Evolutionary conservation across 2,329 filamentous ascomycete species (phyloP), one percentile per base, ranked within the genome.

Genomic region (Paecilomyces dactylethromorphus): DNA sequence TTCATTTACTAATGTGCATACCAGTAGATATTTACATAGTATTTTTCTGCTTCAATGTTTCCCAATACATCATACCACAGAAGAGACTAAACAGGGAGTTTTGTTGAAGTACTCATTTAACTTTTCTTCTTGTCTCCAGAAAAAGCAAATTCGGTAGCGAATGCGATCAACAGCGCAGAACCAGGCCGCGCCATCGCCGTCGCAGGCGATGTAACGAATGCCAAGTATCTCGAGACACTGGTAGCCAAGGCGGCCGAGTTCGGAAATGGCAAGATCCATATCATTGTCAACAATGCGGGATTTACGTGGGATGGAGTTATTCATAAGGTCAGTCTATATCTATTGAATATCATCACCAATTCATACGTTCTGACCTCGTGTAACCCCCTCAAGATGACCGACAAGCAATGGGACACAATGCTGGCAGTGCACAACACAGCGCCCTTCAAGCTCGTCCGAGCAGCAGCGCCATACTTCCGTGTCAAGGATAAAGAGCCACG

Each of bases 301-400:
- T 95, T 91, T 76, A 96, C 92, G 0, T 96, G 91, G 90, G 92
- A 96, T 73, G 92, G 88, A 6, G 91, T 95, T 45, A 91, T 95
- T 65, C 90, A 95, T 81, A 95, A 94, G 77, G 81, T 83, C 22
- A 13, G 58, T 52, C 13, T 11, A 64, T n/a, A 58, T 60, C 53
- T 33, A 31, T 35, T 35, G 11, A 45, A 53, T 53, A 6, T 13
- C 56, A 26, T 18, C 29, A 39, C 53, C 29, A 2, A 50, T 55
- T 52, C 13, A 52, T 53, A 32, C 15, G 15, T 45, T 10, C 18
- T 22, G 24, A 22, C 29, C 39, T 50, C 31, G 50, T 54, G 59
- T 52, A 32, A 62, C 24, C 31, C 31, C 45, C 24, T 32, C 55
- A 54, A 84, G 82, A 93, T 91, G 81, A 89, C 87, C 15, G 90